Conservation (phyloP, 805 yeast species). For the Cyberlindnera bimundalis region DNA sequence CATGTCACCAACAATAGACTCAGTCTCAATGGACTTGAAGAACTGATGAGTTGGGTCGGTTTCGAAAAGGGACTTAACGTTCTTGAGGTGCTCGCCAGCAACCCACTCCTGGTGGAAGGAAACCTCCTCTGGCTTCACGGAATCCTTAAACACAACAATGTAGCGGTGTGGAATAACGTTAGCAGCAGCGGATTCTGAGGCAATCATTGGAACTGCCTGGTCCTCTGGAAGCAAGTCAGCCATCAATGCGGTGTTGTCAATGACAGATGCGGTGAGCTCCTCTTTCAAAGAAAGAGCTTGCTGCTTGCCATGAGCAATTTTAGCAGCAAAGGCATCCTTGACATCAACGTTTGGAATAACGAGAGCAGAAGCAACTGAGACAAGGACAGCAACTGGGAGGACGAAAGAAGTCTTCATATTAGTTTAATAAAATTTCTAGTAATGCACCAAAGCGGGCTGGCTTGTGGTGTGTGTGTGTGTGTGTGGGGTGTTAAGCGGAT, state of each 20-base stretch:
- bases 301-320: constrained; percentile 12
- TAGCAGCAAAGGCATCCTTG: constrained; percentile 34
- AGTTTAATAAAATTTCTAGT: not conserved
- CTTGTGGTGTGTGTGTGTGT: not conserved
- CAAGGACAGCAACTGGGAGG: constrained; percentile 34
- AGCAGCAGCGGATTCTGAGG: constrained; percentile 37
- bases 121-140: constrained; percentile 47
- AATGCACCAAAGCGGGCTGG: constrained; percentile 1
- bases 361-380: constrained; percentile 45
- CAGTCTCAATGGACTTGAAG: constrained; percentile 32
- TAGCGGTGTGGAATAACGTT: constrained; percentile 68
- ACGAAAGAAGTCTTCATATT: constrained; percentile 21
- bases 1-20: constrained; percentile 26
- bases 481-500: not conserved
- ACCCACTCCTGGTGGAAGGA: constrained; percentile 69
- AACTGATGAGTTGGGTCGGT: constrained; percentile 35
- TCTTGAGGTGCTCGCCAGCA: constrained; percentile 45
- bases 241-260: constrained; percentile 18
- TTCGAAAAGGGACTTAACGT: constrained; percentile 35
- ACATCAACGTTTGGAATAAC: constrained; percentile 57
- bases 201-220: constrained; percentile 44
- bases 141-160: constrained; percentile 80
- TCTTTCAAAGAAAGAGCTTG: constrained; percentile 4
- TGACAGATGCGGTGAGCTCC: constrained; percentile 16
- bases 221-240: constrained; percentile 16